These are phyloP conservation scores for Protomyces pachydermus DNA, from an alignment of 1,139 yeast genomes.

Conservation along the genomic window DNA sequence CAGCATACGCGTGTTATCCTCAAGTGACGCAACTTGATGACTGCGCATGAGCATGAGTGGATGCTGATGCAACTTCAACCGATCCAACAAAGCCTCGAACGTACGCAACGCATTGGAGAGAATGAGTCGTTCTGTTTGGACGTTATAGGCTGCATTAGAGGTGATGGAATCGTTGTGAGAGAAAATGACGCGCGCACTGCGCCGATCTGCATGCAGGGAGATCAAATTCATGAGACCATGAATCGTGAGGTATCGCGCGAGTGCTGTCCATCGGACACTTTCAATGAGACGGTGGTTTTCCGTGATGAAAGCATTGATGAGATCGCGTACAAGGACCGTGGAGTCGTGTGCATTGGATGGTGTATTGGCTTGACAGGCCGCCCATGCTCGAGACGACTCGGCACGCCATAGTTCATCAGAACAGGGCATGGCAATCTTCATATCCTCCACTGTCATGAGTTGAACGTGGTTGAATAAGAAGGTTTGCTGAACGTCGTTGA, in stretches of 20 bases:
- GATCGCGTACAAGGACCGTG: background rate
- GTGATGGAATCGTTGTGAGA: background rate
- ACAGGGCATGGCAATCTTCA: slow-evolving; percentile 9
- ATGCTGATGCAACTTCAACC: background rate
- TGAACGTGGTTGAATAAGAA: background rate
- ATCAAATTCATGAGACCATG: slow-evolving; percentile 3
- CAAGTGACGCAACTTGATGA: background rate
- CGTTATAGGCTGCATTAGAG: background rate
- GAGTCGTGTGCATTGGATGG: background rate
- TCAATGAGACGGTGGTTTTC: background rate
- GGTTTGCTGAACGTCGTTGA: slow-evolving; percentile 4
- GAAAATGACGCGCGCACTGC: background rate
- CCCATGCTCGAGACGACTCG: background rate
- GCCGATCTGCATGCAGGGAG: background rate
- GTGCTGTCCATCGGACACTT: background rate
- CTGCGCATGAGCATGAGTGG: background rate
- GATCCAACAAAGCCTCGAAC: background rate
- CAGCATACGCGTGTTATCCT: background rate
- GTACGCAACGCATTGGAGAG: background rate
- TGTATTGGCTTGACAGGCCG: background rate
- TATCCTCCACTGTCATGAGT: slow-evolving; percentile 5
- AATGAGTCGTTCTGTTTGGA: background rate
- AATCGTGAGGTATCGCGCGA: background rate
- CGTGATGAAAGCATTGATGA: background rate
- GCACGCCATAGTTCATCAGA: background rate